A percentile compares a stretch with the other conserved stretches of the same genome.
Conservation (phyloP, 2,329 filamentous ascomycete genomes). For the Pleomassaria siparia region DNA sequence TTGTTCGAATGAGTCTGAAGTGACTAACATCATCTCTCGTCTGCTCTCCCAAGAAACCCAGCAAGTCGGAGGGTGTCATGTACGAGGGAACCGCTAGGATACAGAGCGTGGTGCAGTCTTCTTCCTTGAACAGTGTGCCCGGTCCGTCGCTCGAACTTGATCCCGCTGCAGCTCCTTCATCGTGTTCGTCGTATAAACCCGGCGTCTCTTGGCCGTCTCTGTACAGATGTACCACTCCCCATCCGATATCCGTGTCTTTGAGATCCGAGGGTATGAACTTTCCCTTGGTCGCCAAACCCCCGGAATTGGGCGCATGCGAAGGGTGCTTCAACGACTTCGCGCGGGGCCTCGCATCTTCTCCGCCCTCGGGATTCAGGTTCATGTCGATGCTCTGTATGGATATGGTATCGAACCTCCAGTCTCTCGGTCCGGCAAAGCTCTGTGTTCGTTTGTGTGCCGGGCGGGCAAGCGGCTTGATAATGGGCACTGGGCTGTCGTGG, state of each 20-base stretch:
- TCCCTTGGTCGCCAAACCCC: conserved; percentile 78
- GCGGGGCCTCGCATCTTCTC: conserved; percentile 33
- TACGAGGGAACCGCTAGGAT: conserved; percentile 94
- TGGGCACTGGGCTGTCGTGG: conserved; percentile 38
- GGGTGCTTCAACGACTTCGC: conserved; percentile 43
- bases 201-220: conserved; percentile 77
- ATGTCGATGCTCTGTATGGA: conserved; percentile 81
- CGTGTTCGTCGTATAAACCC: conserved; percentile 58
- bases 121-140: conserved; percentile 46
- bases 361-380: conserved; percentile 42
- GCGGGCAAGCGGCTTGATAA: conserved; percentile 40
- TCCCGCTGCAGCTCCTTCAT: conserved; percentile 37
- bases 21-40: conserved; percentile 87
- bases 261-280: conserved; percentile 71
- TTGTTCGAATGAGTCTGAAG: conserved; percentile 91
- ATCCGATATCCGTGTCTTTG: conserved; percentile 75
- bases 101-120: conserved; percentile 83
- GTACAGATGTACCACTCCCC: conserved; percentile 93
- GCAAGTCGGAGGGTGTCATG: conserved; percentile 84
- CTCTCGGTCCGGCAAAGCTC: conserved; percentile 47
- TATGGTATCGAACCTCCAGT: conserved; percentile 83
- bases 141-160: conserved; percentile 10
- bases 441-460: conserved; percentile 23
- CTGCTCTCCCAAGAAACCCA: conserved; percentile 87
- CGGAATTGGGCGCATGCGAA: conserved; percentile 44